phyloP scores from a whole-genome alignment of 768 basidiomycete species.

The Gyrodon lividus region DNA sequence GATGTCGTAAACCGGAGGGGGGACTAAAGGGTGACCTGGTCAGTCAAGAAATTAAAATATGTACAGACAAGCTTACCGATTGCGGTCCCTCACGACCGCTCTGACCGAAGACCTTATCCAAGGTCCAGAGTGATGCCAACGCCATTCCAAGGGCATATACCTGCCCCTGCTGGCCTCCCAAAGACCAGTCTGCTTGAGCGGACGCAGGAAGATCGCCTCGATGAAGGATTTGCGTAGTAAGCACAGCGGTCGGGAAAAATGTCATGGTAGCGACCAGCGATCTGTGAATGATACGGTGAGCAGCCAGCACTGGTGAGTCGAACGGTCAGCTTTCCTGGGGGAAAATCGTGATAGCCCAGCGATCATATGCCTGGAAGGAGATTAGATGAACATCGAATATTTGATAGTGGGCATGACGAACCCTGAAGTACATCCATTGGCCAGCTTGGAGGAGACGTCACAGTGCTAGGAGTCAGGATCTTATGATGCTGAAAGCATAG shows the following conservation, averaged over 20 bases:
- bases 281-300: conserved; percentile 30
- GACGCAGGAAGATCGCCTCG: conserved; percentile 30
- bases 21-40: conserved; percentile 6
- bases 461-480: neutral
- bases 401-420: conserved; percentile 20
- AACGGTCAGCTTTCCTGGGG: conserved; percentile 38
- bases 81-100: neutral
- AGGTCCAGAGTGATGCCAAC: neutral
- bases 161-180: conserved; percentile 34
- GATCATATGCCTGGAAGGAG: conserved; percentile 55
- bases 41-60: neutral
- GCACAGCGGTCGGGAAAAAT: conserved; percentile 49
- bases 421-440: conserved; percentile 69
- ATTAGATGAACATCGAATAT: neutral
- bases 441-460: conserved; percentile 36
- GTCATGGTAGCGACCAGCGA: conserved; percentile 54
- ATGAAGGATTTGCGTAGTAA: conserved; percentile 44
- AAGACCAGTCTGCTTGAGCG: conserved; percentile 39
- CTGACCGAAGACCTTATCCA: neutral
- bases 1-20: conserved; percentile 40
- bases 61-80: neutral
- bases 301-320: neutral
- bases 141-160: conserved; percentile 25
- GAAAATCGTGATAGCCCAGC: conserved; percentile 58
- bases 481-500: neutral